Conservation (phyloP, 306 rosid genomes). For the Mucuna pruriens region DNA sequence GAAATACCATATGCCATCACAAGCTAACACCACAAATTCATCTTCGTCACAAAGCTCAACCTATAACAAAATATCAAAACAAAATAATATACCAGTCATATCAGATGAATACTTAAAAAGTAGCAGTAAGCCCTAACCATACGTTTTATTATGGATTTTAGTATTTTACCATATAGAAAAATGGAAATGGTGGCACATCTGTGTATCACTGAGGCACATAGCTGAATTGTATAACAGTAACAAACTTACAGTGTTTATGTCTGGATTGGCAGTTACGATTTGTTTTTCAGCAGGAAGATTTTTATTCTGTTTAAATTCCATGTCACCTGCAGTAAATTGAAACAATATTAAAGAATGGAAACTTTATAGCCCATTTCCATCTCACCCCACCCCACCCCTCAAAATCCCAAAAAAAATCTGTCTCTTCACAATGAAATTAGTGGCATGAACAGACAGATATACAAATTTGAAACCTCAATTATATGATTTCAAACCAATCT, state of each 20-base stretch:
- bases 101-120: constrained; percentile 14
- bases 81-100: constrained; percentile 25
- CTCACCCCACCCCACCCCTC: background rate
- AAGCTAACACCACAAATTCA: constrained; percentile 66
- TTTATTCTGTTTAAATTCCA: constrained; percentile 93
- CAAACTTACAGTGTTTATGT: constrained; percentile 80
- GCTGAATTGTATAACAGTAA: constrained; percentile 30
- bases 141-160: constrained; percentile 20
- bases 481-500: constrained; percentile 1
- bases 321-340: constrained; percentile 76
- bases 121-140: constrained; percentile 13
- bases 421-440: constrained; percentile 8
- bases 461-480: constrained; percentile 20
- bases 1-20: constrained; percentile 97
- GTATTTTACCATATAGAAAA: constrained; percentile 22
- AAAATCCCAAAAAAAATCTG: constrained; percentile 13
- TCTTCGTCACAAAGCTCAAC: constrained; percentile 93
- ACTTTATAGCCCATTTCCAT: constrained; percentile 30
- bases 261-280: constrained; percentile 90
- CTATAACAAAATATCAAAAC: constrained; percentile 44
- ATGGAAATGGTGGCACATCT: constrained; percentile 16
- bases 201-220: constrained; percentile 5
- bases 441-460: background rate
- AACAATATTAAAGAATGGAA: constrained; percentile 36
- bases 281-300: constrained; percentile 83